Conservation (phyloP, 2,329 filamentous ascomycete species). For the Colletotrichum ledebouriae region DNA sequence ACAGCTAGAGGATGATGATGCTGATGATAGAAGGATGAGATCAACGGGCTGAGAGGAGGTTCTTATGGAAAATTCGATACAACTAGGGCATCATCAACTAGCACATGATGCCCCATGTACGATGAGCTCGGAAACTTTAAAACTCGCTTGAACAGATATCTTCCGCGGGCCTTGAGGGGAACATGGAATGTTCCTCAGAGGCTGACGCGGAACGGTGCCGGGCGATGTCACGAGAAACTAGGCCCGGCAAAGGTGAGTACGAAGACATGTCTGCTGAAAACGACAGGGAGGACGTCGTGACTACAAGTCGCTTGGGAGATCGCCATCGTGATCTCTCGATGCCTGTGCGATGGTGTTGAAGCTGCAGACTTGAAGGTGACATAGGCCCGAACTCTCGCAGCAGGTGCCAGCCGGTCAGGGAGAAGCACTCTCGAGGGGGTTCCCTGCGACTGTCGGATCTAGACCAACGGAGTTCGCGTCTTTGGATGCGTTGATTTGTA, state of each 20-base stretch:
- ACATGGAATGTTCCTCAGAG: neutral
- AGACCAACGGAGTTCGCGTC: neutral
- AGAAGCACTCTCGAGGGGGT: neutral
- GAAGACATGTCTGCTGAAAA: constrained; percentile 6
- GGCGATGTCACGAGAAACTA: constrained; percentile 7
- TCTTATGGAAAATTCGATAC: constrained; percentile 25
- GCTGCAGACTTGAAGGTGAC: neutral
- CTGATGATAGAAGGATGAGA: neutral
- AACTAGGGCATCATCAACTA: too few species aligned
- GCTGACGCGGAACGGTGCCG: constrained; percentile 18
- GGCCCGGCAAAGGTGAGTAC: neutral
- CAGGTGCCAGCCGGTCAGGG: neutral
- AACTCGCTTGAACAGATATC: neutral
- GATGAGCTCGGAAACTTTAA: too few species aligned
- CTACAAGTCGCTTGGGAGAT: neutral
- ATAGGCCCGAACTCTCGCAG: constrained; percentile 4
- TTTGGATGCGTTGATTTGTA: neutral
- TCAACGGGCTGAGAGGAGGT: neutral
- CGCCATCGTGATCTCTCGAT: neutral
- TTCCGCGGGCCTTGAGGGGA: too few species aligned
- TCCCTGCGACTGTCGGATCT: constrained; percentile 1
- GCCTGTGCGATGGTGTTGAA: constrained; percentile 1
- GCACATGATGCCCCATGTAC: too few species aligned
- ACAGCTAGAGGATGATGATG: constrained; percentile 13
- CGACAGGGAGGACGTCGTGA: neutral